Conservation (phyloP, 2,329 filamentous ascomycete genomes). For the Amauroascus verrucosus region DNA sequence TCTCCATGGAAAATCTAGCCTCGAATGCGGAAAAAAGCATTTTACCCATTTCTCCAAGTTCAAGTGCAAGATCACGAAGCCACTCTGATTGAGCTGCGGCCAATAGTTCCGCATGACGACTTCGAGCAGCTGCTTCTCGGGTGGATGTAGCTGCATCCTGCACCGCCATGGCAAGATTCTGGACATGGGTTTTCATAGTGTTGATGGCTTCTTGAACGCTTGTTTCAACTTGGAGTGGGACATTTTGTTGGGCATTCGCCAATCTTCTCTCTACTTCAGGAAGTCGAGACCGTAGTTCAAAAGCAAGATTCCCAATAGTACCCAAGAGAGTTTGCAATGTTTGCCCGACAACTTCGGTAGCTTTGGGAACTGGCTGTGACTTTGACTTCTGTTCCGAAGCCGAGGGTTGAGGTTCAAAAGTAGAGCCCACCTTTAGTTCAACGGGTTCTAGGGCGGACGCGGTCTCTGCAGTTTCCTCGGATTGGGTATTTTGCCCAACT, state of each 20-base stretch:
- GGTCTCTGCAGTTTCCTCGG: slow-evolving; percentile 1
- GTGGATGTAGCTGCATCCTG: slow-evolving; percentile 30
- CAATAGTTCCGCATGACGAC: slow-evolving; percentile 29
- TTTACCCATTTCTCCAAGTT: slow-evolving; percentile 32
- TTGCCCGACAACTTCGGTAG: slow-evolving; percentile 18
- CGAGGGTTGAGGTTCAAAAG: not conserved
- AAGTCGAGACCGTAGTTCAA: slow-evolving; percentile 29
- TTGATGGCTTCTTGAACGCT: slow-evolving; percentile 29
- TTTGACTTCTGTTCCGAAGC: not conserved
- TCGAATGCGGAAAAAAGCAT: slow-evolving; percentile 32
- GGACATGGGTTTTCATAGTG: slow-evolving; percentile 30
- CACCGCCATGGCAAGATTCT: slow-evolving; percentile 27
- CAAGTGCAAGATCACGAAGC: slow-evolving; percentile 33
- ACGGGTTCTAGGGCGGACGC: slow-evolving; percentile 2
- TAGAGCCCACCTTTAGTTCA: slow-evolving; percentile 11
- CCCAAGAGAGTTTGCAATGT: slow-evolving; percentile 28
- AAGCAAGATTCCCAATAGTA: slow-evolving; percentile 28
- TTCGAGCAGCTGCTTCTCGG: slow-evolving; percentile 28
- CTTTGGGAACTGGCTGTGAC: not conserved
- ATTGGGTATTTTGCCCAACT: slow-evolving; percentile 19
- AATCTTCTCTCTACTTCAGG: slow-evolving; percentile 32
- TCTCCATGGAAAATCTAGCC: not conserved
- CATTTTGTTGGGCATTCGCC: slow-evolving; percentile 25
- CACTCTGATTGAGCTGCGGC: slow-evolving; percentile 30
- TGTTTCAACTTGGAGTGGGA: slow-evolving; percentile 30